Evolutionary conservation across 208 protist genomes (phyloP).

Genomic region (Jaenimonas drosophilae): DNA sequence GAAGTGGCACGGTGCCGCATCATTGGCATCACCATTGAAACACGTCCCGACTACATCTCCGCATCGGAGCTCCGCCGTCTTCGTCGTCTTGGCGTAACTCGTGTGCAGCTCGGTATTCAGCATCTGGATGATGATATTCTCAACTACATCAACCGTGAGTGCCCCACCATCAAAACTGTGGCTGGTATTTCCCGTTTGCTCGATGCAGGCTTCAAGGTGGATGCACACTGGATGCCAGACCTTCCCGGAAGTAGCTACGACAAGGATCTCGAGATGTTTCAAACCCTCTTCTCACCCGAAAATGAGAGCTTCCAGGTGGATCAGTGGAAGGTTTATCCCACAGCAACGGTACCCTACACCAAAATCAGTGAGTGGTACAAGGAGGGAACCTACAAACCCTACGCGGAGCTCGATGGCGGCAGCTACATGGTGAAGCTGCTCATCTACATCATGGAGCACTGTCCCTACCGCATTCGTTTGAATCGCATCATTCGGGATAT

Average conservation of each 20-base stretch:
- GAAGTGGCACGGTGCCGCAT: slow-evolving; percentile 94
- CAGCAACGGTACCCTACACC: slow-evolving; percentile 98
- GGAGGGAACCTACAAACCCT: slow-evolving; percentile 93
- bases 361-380: slow-evolving; percentile 96
- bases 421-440: slow-evolving; percentile 90
- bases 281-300: slow-evolving; percentile 65
- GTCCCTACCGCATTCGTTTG: slow-evolving; percentile 97
- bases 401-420: slow-evolving; percentile 79
- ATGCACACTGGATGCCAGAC: slow-evolving; percentile 99
- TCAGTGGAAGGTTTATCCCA: slow-evolving; percentile 99
- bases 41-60: slow-evolving; percentile 98
- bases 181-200: slow-evolving; percentile 91
- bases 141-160: slow-evolving; percentile 93
- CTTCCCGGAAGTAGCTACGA: slow-evolving; percentile 95
- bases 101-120: slow-evolving; percentile 99
- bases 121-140: slow-evolving; percentile 97
- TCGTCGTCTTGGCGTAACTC: slow-evolving; percentile 89
- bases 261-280: slow-evolving; percentile 93
- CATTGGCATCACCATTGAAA: slow-evolving; percentile 99
- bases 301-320: slow-evolving; percentile 96
- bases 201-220: slow-evolving; percentile 98
- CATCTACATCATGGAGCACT: slow-evolving; percentile 92
- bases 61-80: slow-evolving; percentile 86
- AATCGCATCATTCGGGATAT: slow-evolving; percentile 99
- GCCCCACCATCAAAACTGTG: slow-evolving; percentile 92